A percentile compares a stretch with the other conserved stretches of the same genome.
Evolutionary conservation across 2,329 filamentous ascomycete genomes (phyloP).

Genomic region (Colletotrichum navitas): DNA sequence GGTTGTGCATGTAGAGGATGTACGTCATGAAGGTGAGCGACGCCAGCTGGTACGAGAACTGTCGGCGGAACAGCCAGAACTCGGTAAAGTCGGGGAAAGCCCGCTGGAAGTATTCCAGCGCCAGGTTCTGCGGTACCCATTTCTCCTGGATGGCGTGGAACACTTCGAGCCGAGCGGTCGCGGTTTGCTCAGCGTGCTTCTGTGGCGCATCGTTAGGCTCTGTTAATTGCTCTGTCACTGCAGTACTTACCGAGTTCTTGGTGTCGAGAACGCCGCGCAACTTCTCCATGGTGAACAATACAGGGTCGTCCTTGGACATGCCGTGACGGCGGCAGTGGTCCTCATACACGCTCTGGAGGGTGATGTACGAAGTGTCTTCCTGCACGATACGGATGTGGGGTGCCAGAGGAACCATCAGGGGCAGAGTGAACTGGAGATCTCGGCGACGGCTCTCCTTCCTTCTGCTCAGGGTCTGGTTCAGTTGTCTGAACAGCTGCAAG

Average conservation of each 20-base stretch:
- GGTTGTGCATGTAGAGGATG: slow-evolving; percentile 95
- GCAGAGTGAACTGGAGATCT: slow-evolving; percentile 95
- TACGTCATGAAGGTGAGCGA: slow-evolving; percentile 99
- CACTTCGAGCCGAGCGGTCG: slow-evolving; percentile 86
- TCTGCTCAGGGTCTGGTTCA: slow-evolving; percentile 91
- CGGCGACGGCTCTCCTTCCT: slow-evolving; percentile 95
- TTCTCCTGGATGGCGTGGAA: slow-evolving; percentile 94
- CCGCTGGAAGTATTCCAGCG: slow-evolving; percentile 88
- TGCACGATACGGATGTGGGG: slow-evolving; percentile 96
- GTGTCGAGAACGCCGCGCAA: slow-evolving; percentile 80
- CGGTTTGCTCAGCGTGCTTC: slow-evolving; percentile 77
- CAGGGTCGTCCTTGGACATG: slow-evolving; percentile 93
- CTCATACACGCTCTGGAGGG: slow-evolving; percentile 94
- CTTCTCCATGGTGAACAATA: slow-evolving; percentile 96
- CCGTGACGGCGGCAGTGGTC: slow-evolving; percentile 91
- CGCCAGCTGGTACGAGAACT: slow-evolving; percentile 96
- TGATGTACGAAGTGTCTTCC: slow-evolving; percentile 94
- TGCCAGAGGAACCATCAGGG: slow-evolving; percentile 93
- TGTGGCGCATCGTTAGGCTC: slow-evolving; percentile 53
- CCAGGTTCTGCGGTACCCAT: slow-evolving; percentile 86
- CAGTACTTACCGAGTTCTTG: slow-evolving; percentile 68
- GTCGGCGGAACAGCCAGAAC: slow-evolving; percentile 98
- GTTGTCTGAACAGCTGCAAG: slow-evolving; percentile 94
- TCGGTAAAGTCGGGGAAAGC: slow-evolving; percentile 91
- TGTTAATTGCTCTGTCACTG: slow-evolving; percentile 26